Evolutionary conservation across 2,329 filamentous ascomycete species (phyloP).

Genomic region (Dothistroma septosporum): DNA sequence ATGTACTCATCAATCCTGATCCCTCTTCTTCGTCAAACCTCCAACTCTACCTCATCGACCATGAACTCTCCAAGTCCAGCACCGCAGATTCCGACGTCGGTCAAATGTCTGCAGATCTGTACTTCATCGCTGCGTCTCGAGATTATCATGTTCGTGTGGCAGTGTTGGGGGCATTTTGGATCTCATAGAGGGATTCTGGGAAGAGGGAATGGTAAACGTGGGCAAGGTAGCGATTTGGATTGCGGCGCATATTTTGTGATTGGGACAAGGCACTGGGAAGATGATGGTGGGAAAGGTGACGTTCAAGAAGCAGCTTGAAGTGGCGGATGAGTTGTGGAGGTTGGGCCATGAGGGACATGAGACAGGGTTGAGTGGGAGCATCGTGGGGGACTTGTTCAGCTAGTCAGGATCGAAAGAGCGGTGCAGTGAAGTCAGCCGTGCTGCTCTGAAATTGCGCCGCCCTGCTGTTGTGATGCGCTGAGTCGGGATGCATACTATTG

Average conservation of each 20-base stretch:
- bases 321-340: slow-evolving; percentile 3
- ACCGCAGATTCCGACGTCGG: slow-evolving; percentile 20
- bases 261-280: not conserved
- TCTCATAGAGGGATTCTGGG: slow-evolving; percentile 7
- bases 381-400: not conserved
- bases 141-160: slow-evolving; percentile 3
- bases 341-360: not conserved
- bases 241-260: slow-evolving; percentile 17
- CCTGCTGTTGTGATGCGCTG: no score
- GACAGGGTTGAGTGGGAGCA: not conserved
- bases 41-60: slow-evolving; percentile 12
- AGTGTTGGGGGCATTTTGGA: slow-evolving; percentile 10
- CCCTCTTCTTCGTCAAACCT: not conserved
- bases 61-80: slow-evolving; percentile 17
- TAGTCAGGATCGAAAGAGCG: not conserved
- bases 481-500: not conserved
- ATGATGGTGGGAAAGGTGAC: not conserved
- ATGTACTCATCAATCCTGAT: slow-evolving; percentile 11
- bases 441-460: no score
- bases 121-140: slow-evolving; percentile 16
- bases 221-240: slow-evolving; percentile 17
- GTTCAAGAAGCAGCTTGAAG: not conserved
- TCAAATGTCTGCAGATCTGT: slow-evolving; percentile 22
- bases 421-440: no score
- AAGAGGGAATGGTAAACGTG: not conserved